Evolutionary conservation across 495 filamentous ascomycete species (phyloP).

Genomic region (Barbatosphaeria neglecta): DNA sequence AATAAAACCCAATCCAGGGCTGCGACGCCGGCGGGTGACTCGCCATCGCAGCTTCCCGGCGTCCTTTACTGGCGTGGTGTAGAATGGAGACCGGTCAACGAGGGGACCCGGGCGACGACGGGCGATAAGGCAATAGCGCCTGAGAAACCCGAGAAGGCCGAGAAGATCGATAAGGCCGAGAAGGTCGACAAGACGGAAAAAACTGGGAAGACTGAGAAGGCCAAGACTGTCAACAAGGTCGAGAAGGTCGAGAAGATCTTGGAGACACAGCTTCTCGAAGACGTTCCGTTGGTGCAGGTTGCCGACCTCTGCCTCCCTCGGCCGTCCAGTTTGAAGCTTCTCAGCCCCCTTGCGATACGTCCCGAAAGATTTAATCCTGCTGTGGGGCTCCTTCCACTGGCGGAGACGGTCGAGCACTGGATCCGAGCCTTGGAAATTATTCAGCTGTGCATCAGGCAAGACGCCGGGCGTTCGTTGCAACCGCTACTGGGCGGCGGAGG

Average conservation of each 20-base stretch:
- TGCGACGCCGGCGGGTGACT: too few relatives aligned
- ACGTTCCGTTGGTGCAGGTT: neutral
- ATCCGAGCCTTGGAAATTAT: slow-evolving; percentile 1
- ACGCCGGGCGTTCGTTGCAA: neutral
- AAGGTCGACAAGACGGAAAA: neutral
- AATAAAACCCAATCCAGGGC: too few relatives aligned
- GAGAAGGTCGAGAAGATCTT: too few relatives aligned
- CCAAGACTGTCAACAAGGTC: too few relatives aligned
- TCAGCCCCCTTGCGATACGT: neutral
- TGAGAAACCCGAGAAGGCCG: neutral
- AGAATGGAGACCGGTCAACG: neutral
- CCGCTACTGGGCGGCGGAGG: neutral
- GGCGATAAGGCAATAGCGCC: too few relatives aligned
- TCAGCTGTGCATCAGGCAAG: neutral
- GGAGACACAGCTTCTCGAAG: too few relatives aligned
- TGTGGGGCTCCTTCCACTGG: neutral
- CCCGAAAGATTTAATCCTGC: slow-evolving; percentile 4
- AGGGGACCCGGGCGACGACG: neutral
- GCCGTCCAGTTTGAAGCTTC: neutral
- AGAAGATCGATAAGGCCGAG: too few relatives aligned
- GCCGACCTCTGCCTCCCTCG: neutral
- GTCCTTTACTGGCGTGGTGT: neutral
- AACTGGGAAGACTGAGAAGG: neutral
- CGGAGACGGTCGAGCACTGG: neutral
- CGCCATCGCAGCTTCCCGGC: too few relatives aligned